Conservation (phyloP, 805 yeast genomes). For the Candida taoyuanica region DNA sequence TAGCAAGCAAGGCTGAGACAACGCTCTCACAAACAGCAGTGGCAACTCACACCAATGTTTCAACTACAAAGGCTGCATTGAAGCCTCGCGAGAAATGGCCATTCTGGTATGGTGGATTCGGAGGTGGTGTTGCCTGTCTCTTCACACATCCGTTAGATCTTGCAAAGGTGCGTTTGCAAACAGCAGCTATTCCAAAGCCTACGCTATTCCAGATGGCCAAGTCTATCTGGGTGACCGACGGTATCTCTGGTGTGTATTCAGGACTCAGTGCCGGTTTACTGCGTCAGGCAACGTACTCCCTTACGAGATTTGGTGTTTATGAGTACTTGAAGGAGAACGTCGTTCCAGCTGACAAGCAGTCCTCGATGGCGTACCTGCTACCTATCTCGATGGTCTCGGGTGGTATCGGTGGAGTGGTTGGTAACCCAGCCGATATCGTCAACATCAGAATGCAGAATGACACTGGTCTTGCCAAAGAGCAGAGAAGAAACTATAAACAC, state of each 20-base stretch:
- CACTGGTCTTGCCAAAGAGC: constrained; percentile 55
- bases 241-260: constrained; percentile 64
- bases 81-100: constrained; percentile 31
- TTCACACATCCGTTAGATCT: constrained; percentile 81
- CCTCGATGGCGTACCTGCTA: constrained; percentile 54
- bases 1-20: constrained; percentile 5
- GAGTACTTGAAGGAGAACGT: constrained; percentile 64
- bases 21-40: neutral
- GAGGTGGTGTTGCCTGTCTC: constrained; percentile 62
- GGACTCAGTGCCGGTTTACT: constrained; percentile 79
- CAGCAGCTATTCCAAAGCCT: constrained; percentile 65
- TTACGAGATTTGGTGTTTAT: constrained; percentile 83
- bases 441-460: constrained; percentile 92
- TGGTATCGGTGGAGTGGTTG: constrained; percentile 77
- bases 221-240: constrained; percentile 59
- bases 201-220: constrained; percentile 57
- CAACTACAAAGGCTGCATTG: constrained; percentile 4
- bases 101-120: constrained; percentile 67
- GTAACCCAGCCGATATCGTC: constrained; percentile 85
- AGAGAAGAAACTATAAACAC: constrained; percentile 69
- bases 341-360: constrained; percentile 38
- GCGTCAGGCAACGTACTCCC: constrained; percentile 85
- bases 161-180: constrained; percentile 83
- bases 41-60: constrained; percentile 3
- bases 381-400: constrained; percentile 87